A percentile compares a stretch with the other conserved stretches of the same genome.
Evolutionary conservation across 2,329 filamentous ascomycete genomes (phyloP).

Genomic region (Dryadomyces quercivorus): DNA sequence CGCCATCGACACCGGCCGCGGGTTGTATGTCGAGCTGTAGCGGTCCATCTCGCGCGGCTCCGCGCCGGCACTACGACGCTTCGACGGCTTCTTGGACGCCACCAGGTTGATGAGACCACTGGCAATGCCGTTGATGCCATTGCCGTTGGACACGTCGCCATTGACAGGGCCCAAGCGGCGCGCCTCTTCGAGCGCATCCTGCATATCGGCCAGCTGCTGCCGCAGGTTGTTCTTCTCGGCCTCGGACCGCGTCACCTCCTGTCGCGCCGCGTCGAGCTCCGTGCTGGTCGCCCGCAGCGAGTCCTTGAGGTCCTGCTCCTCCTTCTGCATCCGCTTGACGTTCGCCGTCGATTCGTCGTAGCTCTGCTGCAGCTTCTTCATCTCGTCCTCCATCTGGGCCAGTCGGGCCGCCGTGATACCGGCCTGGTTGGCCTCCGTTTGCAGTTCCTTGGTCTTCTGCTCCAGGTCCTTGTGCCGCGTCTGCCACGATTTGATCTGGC

Average conservation of each 20-base stretch:
- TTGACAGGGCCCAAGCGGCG: conserved; percentile 62
- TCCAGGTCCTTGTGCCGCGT: conserved; percentile 83
- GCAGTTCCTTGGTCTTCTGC: conserved; percentile 80
- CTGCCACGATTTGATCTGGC: conserved; percentile 93
- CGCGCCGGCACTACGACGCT: conserved; percentile 80
- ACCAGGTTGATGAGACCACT: conserved; percentile 79
- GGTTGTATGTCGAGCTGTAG: conserved; percentile 87
- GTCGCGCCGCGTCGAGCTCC: conserved; percentile 69
- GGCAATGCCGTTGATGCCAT: conserved; percentile 10
- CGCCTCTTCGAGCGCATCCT: conserved; percentile 83
- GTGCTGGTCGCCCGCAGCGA: conserved; percentile 66
- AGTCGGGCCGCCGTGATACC: conserved; percentile 88
- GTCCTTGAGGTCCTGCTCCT: conserved; percentile 77
- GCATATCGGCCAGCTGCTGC: conserved; percentile 78
- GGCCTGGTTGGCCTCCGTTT: conserved; percentile 93
- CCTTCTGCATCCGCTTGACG: conserved; percentile 88
- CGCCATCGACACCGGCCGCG: conserved; percentile 92
- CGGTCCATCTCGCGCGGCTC: conserved; percentile 78
- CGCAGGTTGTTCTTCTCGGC: conserved; percentile 75
- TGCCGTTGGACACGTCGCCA: conserved; percentile 51
- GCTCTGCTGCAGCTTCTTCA: conserved; percentile 77
- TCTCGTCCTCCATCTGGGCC: conserved; percentile 86
- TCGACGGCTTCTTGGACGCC: conserved; percentile 81
- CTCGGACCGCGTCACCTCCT: conserved; percentile 64
- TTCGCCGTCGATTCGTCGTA: conserved; percentile 85